Evolutionary conservation across 164 flowering plant genomes (phyloP).

Genomic region (Vitis cinerea): DNA sequence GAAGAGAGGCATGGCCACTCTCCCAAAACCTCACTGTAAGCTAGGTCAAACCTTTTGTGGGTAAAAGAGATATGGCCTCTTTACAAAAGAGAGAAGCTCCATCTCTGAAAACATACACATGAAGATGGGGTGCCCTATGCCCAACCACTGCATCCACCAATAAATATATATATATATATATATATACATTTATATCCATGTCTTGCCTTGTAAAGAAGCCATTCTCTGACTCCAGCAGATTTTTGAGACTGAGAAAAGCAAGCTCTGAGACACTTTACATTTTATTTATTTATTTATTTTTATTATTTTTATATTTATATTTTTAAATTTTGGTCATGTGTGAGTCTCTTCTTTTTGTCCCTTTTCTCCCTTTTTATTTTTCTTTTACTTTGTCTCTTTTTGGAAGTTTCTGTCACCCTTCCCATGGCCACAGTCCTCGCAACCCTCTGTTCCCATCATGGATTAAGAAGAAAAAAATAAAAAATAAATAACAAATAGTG

Average conservation of each 20-base stretch:
- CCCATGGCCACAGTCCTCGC: background rate
- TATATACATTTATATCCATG: background rate
- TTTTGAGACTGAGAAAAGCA: slow-evolving; percentile 10
- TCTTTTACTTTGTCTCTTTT: slow-evolving; percentile 17
- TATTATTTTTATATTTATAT: background rate
- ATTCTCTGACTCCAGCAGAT: slow-evolving; percentile 10
- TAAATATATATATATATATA: too few relatives aligned
- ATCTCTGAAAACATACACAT: too few relatives aligned
- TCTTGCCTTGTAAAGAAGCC: slow-evolving; percentile 20
- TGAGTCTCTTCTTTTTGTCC: background rate
- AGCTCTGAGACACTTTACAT: slow-evolving; percentile 1
- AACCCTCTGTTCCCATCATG: too few relatives aligned
- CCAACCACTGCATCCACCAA: too few relatives aligned
- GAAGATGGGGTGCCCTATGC: too few relatives aligned
- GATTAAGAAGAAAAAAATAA: too few relatives aligned
- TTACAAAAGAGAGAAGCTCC: background rate
- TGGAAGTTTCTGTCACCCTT: slow-evolving; percentile 33
- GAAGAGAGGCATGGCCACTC: too few relatives aligned
- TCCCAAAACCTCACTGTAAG: too few relatives aligned
- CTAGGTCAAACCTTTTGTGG: slow-evolving; percentile 23
- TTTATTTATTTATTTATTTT: slow-evolving; percentile 3
- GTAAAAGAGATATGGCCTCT: slow-evolving; percentile 5
- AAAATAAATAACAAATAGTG: too few relatives aligned
- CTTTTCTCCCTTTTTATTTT: slow-evolving; percentile 7
- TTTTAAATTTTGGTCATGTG: background rate